Evolutionary conservation across 2,329 filamentous ascomycete genomes (phyloP).

Genomic region (Davidsoniella eucalypti): DNA sequence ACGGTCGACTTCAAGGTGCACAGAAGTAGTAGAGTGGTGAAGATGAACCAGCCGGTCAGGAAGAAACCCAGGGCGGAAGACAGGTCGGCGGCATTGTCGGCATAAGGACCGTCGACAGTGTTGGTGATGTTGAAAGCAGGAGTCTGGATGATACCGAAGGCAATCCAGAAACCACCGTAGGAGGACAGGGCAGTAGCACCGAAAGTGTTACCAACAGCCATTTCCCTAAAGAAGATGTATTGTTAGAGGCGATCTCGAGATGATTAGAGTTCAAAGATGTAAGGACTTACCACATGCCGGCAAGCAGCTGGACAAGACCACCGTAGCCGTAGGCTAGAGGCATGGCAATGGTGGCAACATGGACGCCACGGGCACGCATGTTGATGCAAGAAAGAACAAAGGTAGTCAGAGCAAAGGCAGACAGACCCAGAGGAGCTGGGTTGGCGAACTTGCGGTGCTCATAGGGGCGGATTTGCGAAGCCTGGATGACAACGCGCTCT

Average conservation of each 20-base stretch:
- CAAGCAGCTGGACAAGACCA: slow-evolving; percentile 60
- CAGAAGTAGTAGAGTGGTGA: slow-evolving; percentile 57
- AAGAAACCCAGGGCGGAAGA: slow-evolving; percentile 55
- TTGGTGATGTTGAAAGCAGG: slow-evolving; percentile 45
- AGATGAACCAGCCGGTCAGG: slow-evolving; percentile 70
- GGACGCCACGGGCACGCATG: slow-evolving; percentile 44
- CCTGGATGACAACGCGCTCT: slow-evolving; percentile 32
- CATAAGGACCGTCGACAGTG: slow-evolving; percentile 28
- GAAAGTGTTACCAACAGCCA: slow-evolving; percentile 77
- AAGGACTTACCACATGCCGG: slow-evolving; percentile 63
- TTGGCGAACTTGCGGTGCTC: slow-evolving; percentile 62
- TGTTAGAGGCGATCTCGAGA: neutral
- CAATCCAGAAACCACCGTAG: slow-evolving; percentile 73
- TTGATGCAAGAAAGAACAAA: slow-evolving; percentile 66
- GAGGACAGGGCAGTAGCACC: slow-evolving; percentile 68
- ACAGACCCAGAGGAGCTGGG: slow-evolving; percentile 60
- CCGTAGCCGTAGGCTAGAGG: slow-evolving; percentile 59
- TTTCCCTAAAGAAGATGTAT: slow-evolving; percentile 38
- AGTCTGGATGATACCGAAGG: slow-evolving; percentile 55
- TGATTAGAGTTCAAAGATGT: neutral
- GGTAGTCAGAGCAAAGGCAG: slow-evolving; percentile 67
- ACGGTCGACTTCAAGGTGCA: slow-evolving; percentile 63
- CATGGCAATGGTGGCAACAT: slow-evolving; percentile 48
- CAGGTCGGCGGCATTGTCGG: slow-evolving; percentile 27
- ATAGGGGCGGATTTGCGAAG: slow-evolving; percentile 45